Percentiles rank a stretch among this genome's conserved stretches.
Evolutionary conservation across 768 basidiomycete species (phyloP).

Genomic region (Pleurotus ostreatus): DNA sequence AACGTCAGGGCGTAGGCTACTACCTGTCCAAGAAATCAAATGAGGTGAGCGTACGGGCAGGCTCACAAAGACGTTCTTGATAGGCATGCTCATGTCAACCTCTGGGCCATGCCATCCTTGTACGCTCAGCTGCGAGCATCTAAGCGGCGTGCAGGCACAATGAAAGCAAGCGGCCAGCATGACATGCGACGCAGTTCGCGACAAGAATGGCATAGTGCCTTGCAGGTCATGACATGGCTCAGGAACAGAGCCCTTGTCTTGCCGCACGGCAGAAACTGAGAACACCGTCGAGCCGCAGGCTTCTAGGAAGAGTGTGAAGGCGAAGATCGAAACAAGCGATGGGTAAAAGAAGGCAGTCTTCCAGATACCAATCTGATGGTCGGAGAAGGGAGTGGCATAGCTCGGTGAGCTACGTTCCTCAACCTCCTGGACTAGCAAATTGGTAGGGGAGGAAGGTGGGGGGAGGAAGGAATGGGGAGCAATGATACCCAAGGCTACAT

Average conservation of each 20-base stretch:
- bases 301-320: not conserved
- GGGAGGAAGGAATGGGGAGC: constrained; percentile 4
- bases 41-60: too few species aligned
- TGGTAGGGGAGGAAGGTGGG: not conserved
- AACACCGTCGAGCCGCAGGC: constrained; percentile 3
- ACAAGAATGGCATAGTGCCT: constrained; percentile 10
- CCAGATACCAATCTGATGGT: constrained; percentile 2
- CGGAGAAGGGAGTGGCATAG: constrained; percentile 8
- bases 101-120: constrained; percentile 5
- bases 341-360: not conserved
- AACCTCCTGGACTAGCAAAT: not conserved
- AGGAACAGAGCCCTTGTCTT: constrained; percentile 3
- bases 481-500: not conserved
- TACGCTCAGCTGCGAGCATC: constrained; percentile 9
- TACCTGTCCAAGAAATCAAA: too few species aligned
- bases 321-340: not conserved
- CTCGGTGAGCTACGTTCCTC: not conserved
- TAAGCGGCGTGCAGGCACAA: not conserved
- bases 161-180: not conserved
- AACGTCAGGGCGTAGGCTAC: too few species aligned
- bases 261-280: constrained; percentile 2
- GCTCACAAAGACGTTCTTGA: too few species aligned
- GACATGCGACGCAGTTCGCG: constrained; percentile 7
- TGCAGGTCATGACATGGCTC: not conserved
- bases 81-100: not conserved